These are phyloP conservation scores for Teratosphaeria epicoccoides DNA, from an alignment of 2,329 filamentous ascomycete species.

Conservation along the genomic window DNA sequence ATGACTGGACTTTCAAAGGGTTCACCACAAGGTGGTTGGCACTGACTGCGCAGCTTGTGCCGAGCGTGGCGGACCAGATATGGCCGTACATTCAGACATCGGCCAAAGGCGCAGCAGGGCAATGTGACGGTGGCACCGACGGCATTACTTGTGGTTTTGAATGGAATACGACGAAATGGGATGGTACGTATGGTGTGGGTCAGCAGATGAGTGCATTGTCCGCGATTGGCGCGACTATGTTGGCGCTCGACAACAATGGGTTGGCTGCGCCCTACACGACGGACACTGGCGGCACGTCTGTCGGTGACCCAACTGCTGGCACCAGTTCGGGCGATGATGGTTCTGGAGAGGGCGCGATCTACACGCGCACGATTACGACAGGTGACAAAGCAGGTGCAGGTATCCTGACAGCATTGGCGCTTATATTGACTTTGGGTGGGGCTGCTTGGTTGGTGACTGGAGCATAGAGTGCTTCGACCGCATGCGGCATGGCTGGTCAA, in stretches of 20 bases:
- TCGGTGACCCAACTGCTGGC: slow-evolving; percentile 36
- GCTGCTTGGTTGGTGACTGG: slow-evolving; percentile 5
- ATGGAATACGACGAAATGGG: slow-evolving; percentile 33
- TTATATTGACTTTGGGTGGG: slow-evolving; percentile 12
- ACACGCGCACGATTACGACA: slow-evolving; percentile 36
- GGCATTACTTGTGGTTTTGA: slow-evolving; percentile 35
- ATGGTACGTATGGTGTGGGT: slow-evolving; percentile 42
- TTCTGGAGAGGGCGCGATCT: slow-evolving; percentile 16
- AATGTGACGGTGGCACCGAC: slow-evolving; percentile 39
- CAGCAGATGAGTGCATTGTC: slow-evolving; percentile 48
- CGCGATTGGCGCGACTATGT: slow-evolving; percentile 28
- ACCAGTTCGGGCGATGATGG: slow-evolving; percentile 21
- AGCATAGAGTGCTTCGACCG: neutral
- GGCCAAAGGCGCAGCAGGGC: slow-evolving; percentile 41
- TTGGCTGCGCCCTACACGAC: slow-evolving; percentile 34
- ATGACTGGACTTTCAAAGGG: slow-evolving; percentile 32
- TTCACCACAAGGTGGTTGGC: slow-evolving; percentile 38
- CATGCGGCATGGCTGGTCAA: neutral
- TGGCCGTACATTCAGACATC: slow-evolving; percentile 43
- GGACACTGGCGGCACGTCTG: slow-evolving; percentile 42
- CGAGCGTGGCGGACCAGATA: slow-evolving; percentile 41
- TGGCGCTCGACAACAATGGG: slow-evolving; percentile 12
- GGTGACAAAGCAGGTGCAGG: slow-evolving; percentile 60
- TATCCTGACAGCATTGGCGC: slow-evolving; percentile 16
- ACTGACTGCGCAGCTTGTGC: slow-evolving; percentile 45